Base-by-base conservation (phyloP, 2,329 filamentous ascomycete species). In the Hypomyces rosellus region DNA sequence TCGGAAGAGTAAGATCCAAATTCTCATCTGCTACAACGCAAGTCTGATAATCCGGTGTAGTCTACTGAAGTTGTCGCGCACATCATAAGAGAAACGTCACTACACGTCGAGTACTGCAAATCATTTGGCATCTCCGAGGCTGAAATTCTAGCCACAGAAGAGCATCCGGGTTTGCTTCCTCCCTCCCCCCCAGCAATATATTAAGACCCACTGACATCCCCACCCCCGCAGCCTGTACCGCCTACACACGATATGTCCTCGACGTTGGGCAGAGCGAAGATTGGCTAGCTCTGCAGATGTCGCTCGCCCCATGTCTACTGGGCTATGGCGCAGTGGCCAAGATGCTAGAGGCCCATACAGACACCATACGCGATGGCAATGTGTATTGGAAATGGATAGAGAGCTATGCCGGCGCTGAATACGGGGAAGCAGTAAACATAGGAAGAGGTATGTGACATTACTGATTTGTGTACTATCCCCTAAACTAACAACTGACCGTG, bases 371-470 rank as follows among this genome's bases (percentile, higher is more conserved):
- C 37, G 74, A 85, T 12, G 81, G 74, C 0, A 95, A 92, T 64
- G 75, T 71, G 15, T 97, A 95, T 71, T 93, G 87, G 85, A 79
- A 83, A 42, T 97, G 92, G 92, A 89, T 97, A 57, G 76, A 91
- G 63, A 95, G 89, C 62, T 97, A 96, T 63, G 80, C 87, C 14
- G 86, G 84, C 2, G 84, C 88, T 1, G 88, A 93, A 64, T 96
- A 95, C 58, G 70, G 75, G 1, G 75, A 83, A 54, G 88, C 88
- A 5, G 87, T 95, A 48, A 74, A 74, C 55, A 75, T 81, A 3
- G 89, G 88, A 18, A 81, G 77, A 49, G 82, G 87, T 89, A 71
- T 67, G 78, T 41, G n/a, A 12, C 14, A 14, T 34, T 25, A 13
- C 36, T n/a, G 2, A 9, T 14, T 47, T 40, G 14, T 16, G 8